A percentile compares a stretch with the other conserved stretches of the same genome.
Conservation (phyloP, 108 stramenopile genomes). For the Cylindrotheca fusiformis region DNA sequence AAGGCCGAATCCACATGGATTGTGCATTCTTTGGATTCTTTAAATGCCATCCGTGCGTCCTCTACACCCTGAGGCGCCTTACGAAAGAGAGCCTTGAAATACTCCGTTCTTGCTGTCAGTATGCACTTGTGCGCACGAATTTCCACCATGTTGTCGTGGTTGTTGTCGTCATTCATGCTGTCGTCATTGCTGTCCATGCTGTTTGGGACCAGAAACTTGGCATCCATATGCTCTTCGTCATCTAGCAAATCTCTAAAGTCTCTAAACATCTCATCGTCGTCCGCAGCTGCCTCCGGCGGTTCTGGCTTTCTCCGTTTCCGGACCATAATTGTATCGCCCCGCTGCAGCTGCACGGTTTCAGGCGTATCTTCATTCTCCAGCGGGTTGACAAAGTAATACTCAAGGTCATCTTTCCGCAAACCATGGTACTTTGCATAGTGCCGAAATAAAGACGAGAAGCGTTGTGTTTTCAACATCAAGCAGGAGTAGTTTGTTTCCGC, state of each 20-base stretch:
- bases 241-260: constrained; percentile 86
- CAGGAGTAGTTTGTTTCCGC: constrained; percentile 94
- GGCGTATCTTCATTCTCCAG: constrained; percentile 94
- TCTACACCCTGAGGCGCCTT: constrained; percentile 48
- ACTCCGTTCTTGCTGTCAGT: constrained; percentile 93
- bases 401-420: constrained; percentile 93
- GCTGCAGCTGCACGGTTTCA: constrained; percentile 85
- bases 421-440: constrained; percentile 99
- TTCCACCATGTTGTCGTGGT: constrained; percentile 30
- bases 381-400: constrained; percentile 94
- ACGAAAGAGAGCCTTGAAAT: constrained; percentile 96
- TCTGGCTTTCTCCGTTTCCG: constrained; percentile 77
- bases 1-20: constrained; percentile 79
- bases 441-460: constrained; percentile 93
- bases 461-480: constrained; percentile 96
- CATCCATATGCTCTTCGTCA: constrained; percentile 90
- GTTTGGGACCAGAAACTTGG: constrained; percentile 55
- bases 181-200: constrained; percentile 20
- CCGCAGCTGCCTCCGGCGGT: constrained; percentile 77
- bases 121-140: constrained; percentile 95
- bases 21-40: constrained; percentile 67
- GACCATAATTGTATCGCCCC: constrained; percentile 92
- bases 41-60: constrained; percentile 40
- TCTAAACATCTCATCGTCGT: constrained; percentile 85
- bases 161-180: constrained; percentile 25